These are phyloP conservation scores for Trichoderma sp. DNA, from an alignment of 2,329 filamentous ascomycete species.

Conservation along the genomic window DNA sequence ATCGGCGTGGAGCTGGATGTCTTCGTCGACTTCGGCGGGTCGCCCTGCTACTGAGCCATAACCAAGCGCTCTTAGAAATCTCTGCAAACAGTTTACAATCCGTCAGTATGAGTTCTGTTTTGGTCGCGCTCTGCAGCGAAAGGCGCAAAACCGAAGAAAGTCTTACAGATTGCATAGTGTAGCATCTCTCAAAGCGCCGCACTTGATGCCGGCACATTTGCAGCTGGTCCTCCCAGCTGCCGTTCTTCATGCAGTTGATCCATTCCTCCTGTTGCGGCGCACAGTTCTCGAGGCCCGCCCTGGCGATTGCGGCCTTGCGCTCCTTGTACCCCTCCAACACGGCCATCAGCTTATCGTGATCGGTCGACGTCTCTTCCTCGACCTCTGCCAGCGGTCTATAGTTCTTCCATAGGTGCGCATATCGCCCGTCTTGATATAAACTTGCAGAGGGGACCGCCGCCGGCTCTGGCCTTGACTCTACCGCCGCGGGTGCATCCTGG, in stretches of 20 bases:
- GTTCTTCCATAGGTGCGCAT: conserved; percentile 88
- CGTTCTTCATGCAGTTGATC: conserved; percentile 77
- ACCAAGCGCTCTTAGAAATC: conserved; percentile 87
- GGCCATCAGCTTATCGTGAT: conserved; percentile 77
- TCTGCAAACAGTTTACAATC: conserved; percentile 46
- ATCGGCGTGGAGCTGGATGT: conserved; percentile 95
- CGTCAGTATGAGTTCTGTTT: neutral
- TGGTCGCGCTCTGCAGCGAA: neutral
- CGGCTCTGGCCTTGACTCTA: conserved; percentile 26
- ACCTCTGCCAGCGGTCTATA: conserved; percentile 75
- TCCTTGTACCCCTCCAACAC: conserved; percentile 84
- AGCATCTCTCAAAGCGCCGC: conserved; percentile 79
- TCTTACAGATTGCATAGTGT: conserved; percentile 78
- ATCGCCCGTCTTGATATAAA: conserved; percentile 62
- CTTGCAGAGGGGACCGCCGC: conserved; percentile 51
- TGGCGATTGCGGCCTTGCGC: conserved; percentile 74
- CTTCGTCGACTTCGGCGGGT: conserved; percentile 71
- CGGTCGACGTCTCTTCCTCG: conserved; percentile 68
- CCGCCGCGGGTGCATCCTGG: conserved; percentile 27
- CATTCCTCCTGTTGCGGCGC: conserved; percentile 82
- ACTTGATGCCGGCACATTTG: conserved; percentile 82
- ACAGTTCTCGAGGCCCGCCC: conserved; percentile 90
- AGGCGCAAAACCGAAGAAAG: neutral
- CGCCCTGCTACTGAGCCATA: conserved; percentile 73
- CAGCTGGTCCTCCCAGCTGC: conserved; percentile 66